Evolutionary conservation across 805 yeast genomes (phyloP), one percentile per base, ranked within the genome.

Genomic region (Yamadazyma nakazawae): DNA sequence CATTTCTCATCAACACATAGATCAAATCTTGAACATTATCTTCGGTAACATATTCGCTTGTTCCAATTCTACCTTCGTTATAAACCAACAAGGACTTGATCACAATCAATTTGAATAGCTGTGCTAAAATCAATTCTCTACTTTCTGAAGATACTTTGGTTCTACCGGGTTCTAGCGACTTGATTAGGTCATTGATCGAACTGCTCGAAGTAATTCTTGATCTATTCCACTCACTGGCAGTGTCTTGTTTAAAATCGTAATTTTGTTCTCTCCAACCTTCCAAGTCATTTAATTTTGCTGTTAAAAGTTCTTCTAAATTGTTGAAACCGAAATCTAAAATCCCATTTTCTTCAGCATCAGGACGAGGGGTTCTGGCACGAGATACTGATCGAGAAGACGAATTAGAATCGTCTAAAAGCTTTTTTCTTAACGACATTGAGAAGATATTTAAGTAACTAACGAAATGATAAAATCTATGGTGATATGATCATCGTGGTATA

Each of bases 71-170:
- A 47, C 66, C 68, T 38, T 71, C 72, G 49, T 70, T 70, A 48
- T 56, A 61, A 2, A 66, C 59, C 5, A 61, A 43, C 26, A 72
- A 53, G 8, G 78, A 75, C 44, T 67, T 72, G 38, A 69, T 65
- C 5, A 74, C 74, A 30, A 74, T 65, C 58, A 78, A 60, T 48
- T 74, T 74, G 54, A 71, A 77, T 41, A 79, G 61, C 57, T 79
- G 81, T 6, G 78, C 79, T 50, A 78, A 58, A 24, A 79, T 63
- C 49, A 76, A 53, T 53, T 78, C 81, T 47, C 82, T 59, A 8
- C 79, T 71, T 31, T 59, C 64, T 0, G 79, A 63, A 31, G 78
- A 70, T 3, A 79, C 76, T 47, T 70, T 73, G 14, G 72, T 63
- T 47, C 82, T 56, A 0, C 78, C 60, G 34, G 61, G 58, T 2